Evolutionary conservation across 2,329 filamentous ascomycete species (phyloP).

Genomic region (Cryphonectria naterciae): DNA sequence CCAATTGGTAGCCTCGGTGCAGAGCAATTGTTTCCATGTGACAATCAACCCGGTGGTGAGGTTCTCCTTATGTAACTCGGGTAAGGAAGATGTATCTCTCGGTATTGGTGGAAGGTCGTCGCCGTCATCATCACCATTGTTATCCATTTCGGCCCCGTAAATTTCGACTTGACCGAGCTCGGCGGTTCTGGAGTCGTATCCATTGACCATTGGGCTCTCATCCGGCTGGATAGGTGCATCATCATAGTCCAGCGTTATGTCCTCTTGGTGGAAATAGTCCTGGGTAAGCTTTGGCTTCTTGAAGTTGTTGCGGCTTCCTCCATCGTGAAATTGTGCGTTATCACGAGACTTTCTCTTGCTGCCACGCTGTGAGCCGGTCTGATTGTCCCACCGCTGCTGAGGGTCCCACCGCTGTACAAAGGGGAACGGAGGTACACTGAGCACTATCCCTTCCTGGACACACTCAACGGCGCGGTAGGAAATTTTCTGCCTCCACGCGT

Average conservation of each 20-base stretch:
- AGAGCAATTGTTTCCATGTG: conserved; percentile 67
- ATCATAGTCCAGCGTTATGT: conserved; percentile 47
- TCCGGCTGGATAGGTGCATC: conserved; percentile 35
- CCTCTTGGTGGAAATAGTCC: neutral
- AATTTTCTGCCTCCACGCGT: conserved; percentile 76
- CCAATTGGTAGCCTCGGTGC: conserved; percentile 67
- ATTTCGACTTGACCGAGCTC: conserved; percentile 1
- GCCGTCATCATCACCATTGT: conserved; percentile 43
- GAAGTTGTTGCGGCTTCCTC: conserved; percentile 31
- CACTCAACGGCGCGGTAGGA: conserved; percentile 83
- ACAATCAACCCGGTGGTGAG: conserved; percentile 65
- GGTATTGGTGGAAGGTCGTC: conserved; percentile 70
- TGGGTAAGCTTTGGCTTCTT: conserved; percentile 56
- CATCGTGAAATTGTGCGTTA: conserved; percentile 46
- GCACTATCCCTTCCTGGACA: conserved; percentile 66
- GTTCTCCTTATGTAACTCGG: conserved; percentile 51
- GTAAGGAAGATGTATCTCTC: conserved; percentile 57
- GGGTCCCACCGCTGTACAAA: conserved; percentile 89
- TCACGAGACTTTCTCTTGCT: conserved; percentile 53
- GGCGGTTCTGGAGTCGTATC: neutral
- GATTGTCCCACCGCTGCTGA: conserved; percentile 58
- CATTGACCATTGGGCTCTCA: conserved; percentile 36
- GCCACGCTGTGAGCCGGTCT: conserved; percentile 40
- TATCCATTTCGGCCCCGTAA: conserved; percentile 37
- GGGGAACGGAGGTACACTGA: conserved; percentile 83